Conservation (phyloP, 495 filamentous ascomycete species). For the Penicillium daleae region DNA sequence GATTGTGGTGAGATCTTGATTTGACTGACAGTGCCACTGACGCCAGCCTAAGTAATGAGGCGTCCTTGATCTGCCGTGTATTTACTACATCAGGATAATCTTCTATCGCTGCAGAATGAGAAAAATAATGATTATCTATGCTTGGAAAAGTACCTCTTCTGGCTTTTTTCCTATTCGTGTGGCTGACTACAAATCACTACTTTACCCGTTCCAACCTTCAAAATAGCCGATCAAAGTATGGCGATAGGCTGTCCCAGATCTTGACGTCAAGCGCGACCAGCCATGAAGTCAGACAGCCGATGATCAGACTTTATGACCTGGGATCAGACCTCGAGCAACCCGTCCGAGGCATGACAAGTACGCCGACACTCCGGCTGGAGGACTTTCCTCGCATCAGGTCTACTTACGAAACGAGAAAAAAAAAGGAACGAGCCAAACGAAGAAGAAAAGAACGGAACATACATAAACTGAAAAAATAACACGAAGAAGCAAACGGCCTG, state of each 20-base stretch:
- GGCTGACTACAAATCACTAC: neutral
- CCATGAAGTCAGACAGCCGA: slow-evolving; percentile 10
- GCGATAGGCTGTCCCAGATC: slow-evolving; percentile 3
- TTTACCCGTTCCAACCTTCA: slow-evolving; percentile 6
- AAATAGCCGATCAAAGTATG: slow-evolving; percentile 22
- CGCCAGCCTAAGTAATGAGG: slow-evolving; percentile 12
- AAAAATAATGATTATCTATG: neutral
- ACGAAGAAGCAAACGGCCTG: neutral
- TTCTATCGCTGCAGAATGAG: neutral
- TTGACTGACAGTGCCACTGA: slow-evolving; percentile 20
- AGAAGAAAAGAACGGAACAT: too few relatives aligned
- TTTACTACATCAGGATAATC: neutral
- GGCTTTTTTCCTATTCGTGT: neutral
- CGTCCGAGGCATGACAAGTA: slow-evolving; percentile 2
- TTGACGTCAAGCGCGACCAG: slow-evolving; percentile 24
- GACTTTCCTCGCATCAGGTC: neutral
- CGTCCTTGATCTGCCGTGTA: slow-evolving; percentile 1
- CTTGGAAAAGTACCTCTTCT: neutral
- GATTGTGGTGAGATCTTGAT: slow-evolving; percentile 12
- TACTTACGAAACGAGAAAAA: neutral
- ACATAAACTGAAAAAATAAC: too few relatives aligned
- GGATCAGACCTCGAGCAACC: slow-evolving; percentile 30
- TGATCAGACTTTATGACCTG: slow-evolving; percentile 11
- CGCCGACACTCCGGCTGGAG: slow-evolving; percentile 7
- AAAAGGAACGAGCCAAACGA: neutral